These are phyloP conservation scores for Alternaria brassicae DNA, from an alignment of 2,329 filamentous ascomycete species.

Conservation along the genomic window DNA sequence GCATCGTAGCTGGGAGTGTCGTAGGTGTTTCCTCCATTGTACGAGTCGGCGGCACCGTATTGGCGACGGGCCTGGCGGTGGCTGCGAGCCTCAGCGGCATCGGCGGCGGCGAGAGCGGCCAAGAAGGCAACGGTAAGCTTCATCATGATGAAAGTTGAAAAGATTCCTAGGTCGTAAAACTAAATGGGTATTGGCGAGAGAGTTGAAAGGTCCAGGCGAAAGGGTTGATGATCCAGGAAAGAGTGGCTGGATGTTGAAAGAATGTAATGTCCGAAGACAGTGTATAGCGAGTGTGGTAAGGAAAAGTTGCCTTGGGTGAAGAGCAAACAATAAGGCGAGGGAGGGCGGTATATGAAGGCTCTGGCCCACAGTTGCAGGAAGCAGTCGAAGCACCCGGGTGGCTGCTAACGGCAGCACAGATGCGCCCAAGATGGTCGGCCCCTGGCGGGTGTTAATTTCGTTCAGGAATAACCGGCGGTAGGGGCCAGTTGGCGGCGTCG, in stretches of 20 bases:
- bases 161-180: conserved; percentile 38
- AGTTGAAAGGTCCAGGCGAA: conserved; percentile 32
- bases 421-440: conserved; percentile 29
- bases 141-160: conserved; percentile 29
- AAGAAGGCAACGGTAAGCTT: conserved; percentile 46
- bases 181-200: conserved; percentile 28
- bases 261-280: conserved; percentile 45
- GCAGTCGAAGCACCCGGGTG: conserved; percentile 35
- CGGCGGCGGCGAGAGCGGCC: conserved; percentile 40
- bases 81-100: conserved; percentile 40
- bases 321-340: conserved; percentile 26
- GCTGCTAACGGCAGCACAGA: conserved; percentile 22
- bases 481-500: conserved; percentile 36
- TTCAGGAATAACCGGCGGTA: conserved; percentile 36
- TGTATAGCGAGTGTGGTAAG: conserved; percentile 46
- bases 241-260: conserved; percentile 50
- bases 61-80: conserved; percentile 40
- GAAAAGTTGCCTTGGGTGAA: conserved; percentile 46
- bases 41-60: conserved; percentile 21
- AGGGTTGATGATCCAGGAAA: conserved; percentile 41
- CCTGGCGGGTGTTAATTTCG: conserved; percentile 48
- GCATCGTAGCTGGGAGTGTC: background rate
- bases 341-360: conserved; percentile 45
- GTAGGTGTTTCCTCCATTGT: conserved; percentile 2
- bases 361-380: conserved; percentile 36